Evolutionary conservation across 371 early-diverging fungal genomes (phyloP).

Genomic region (Actinomortierella ambigua): DNA sequence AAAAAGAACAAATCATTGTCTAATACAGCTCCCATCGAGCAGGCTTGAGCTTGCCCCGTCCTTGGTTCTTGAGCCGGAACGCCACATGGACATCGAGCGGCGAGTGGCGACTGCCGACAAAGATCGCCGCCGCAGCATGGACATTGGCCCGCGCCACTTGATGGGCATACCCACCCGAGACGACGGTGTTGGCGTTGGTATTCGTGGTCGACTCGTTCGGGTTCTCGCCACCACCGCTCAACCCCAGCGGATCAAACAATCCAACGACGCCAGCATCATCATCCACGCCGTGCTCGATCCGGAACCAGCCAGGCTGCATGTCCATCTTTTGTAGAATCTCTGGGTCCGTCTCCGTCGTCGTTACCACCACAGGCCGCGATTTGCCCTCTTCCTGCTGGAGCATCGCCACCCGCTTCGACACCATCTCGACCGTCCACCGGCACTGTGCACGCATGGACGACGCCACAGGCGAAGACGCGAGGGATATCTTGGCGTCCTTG

Average conservation of each 20-base stretch:
- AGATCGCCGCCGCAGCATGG: slow-evolving; percentile 16
- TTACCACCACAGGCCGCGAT: slow-evolving; percentile 23
- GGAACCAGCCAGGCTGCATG: slow-evolving; percentile 25
- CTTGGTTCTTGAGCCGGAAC: slow-evolving; percentile 29
- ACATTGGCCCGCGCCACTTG: slow-evolving; percentile 10
- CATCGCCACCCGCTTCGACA: slow-evolving; percentile 26
- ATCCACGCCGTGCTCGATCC: slow-evolving; percentile 8
- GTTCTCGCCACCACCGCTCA: too few relatives aligned
- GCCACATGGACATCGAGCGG: slow-evolving; percentile 16
- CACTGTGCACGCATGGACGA: slow-evolving; percentile 11
- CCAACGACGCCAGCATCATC: slow-evolving; percentile 6
- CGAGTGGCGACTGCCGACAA: slow-evolving; percentile 24
- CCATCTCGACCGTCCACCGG: slow-evolving; percentile 29
- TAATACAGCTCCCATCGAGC: slow-evolving; percentile 39
- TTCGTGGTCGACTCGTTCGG: too few relatives aligned
- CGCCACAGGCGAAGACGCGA: not conserved
- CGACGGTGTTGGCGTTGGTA: not conserved
- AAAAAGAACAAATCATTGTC: not conserved
- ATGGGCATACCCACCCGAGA: slow-evolving; percentile 26
- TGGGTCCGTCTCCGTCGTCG: slow-evolving; percentile 36
- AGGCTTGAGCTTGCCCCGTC: not conserved
- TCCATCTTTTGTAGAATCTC: slow-evolving; percentile 25
- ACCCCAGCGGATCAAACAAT: slow-evolving; percentile 14
- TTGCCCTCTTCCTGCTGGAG: slow-evolving; percentile 19
- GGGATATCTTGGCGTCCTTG: not conserved